These are phyloP conservation scores for Lenzites betulinus DNA, from an alignment of 768 basidiomycete species.

Conservation along the genomic window DNA sequence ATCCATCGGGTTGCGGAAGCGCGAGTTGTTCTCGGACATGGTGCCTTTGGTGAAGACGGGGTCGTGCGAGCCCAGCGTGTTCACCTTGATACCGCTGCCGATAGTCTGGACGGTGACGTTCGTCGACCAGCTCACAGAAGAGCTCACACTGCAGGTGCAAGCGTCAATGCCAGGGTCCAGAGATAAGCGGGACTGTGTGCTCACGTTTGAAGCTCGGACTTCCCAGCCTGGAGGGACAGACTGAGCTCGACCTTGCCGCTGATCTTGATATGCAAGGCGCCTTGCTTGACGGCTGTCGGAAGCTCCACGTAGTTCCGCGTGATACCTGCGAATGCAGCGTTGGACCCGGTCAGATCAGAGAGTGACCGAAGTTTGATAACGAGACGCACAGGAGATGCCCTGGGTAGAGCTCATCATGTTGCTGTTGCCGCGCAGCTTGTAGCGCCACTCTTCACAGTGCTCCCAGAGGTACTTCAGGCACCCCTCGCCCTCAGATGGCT, in stretches of 20 bases:
- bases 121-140: constrained; percentile 28
- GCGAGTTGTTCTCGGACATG: constrained; percentile 1
- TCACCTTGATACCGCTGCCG: constrained; percentile 27
- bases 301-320: constrained; percentile 33
- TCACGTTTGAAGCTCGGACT: constrained; percentile 1
- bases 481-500: constrained; percentile 17
- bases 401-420: constrained; percentile 22
- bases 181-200: background rate
- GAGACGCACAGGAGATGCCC: constrained; percentile 24
- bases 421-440: constrained; percentile 26
- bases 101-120: constrained; percentile 23
- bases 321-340: constrained; percentile 23
- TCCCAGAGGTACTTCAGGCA: constrained; percentile 30
- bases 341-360: background rate
- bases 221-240: constrained; percentile 21
- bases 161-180: background rate
- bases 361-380: too few species aligned
- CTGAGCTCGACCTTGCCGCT: constrained; percentile 28
- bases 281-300: constrained; percentile 28
- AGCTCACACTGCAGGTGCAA: constrained; percentile 25
- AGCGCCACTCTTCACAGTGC: constrained; percentile 31
- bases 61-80: constrained; percentile 14
- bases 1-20: constrained; percentile 23
- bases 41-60: constrained; percentile 21
- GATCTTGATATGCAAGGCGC: constrained; percentile 29